Base-by-base conservation (phyloP, 352 stramenopile genomes). In the Pythium grandisporangium region DNA sequence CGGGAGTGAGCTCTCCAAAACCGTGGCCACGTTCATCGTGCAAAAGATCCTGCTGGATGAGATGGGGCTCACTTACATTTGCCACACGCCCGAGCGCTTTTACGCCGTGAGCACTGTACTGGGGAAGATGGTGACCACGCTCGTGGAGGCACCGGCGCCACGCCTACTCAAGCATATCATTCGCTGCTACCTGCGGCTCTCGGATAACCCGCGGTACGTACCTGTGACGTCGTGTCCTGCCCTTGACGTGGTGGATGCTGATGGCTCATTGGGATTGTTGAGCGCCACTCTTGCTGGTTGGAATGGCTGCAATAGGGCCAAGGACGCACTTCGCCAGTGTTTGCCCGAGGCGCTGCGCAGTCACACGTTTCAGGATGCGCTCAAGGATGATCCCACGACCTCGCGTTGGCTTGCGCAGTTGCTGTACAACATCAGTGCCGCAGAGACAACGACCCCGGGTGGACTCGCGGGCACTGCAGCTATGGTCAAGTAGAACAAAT, bases 11-110 rank as follows among this genome's bases (percentile, higher is more conserved):
- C 72, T 99, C 14, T 96, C 76, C 58, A 99, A 99, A 66, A 99
- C 96, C 4, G 90, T 98, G n/a, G 96, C 96, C 7, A 99, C 96
- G 2, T 99, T 99, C 59, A 99, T 99, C 44, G 95, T 99, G 30
- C 95, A 99, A 66, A 99, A 99, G 64, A 98, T 99, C 50, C 63
- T 99, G 32, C 61, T 99, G 35, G 96, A 99, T 63, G 93, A 99
- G 43, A 95, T 96, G 63, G 96, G 96, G 13, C 77, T 99, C 21
- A 96, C 95, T 19, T 99, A 99, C 69, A 98, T 99, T 45, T 99
- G 96, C 79, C 87, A 96, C 57, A 99, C 96, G 13, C 90, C 94
- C 21, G 96, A 99, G 66, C 70, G 81, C 19, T 93, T 93, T 40
- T 93, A 94, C 58, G 78, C 81, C 3, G 78, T 93, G 4, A 68